Conservation (phyloP, 2,329 filamentous ascomycete species). For the Ceratocystis colombiana region DNA sequence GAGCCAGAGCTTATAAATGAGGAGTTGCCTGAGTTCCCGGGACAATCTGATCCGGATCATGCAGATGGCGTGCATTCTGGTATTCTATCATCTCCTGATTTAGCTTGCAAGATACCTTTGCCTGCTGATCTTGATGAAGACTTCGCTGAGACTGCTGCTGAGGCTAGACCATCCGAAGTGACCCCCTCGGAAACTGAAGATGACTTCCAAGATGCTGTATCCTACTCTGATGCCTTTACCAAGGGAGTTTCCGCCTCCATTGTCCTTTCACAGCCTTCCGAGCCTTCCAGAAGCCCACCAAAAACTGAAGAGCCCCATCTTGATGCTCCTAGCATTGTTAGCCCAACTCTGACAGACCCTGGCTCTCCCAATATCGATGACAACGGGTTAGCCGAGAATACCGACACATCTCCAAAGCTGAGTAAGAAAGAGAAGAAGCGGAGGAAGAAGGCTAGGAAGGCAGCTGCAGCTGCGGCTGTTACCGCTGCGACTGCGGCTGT, state of each 20-base stretch:
- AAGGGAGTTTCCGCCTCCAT: neutral
- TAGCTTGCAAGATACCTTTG: neutral
- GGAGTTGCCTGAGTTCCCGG: neutral
- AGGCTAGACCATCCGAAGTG: neutral
- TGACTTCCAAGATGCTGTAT: neutral
- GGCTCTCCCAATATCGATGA: neutral
- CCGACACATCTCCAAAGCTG: neutral
- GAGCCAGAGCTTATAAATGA: neutral
- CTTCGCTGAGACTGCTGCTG: neutral
- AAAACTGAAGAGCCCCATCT: no score
- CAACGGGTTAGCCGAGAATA: neutral
- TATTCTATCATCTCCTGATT: neutral
- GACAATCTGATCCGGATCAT: neutral
- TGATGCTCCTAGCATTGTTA: no score
- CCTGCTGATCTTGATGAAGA: conserved; percentile 7
- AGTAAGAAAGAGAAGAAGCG: conserved; percentile 12
- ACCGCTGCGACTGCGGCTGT: neutral
- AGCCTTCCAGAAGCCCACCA: neutral
- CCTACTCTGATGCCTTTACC: neutral
- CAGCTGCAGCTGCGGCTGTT: conserved; percentile 3
- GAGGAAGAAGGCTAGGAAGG: conserved; percentile 17
- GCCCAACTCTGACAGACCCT: neutral
- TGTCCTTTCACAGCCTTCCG: neutral
- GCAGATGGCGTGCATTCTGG: neutral
- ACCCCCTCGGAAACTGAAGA: neutral